Base-by-base conservation (phyloP, 2,329 filamentous ascomycete species). In the Trichoderma pleuroti region DNA sequence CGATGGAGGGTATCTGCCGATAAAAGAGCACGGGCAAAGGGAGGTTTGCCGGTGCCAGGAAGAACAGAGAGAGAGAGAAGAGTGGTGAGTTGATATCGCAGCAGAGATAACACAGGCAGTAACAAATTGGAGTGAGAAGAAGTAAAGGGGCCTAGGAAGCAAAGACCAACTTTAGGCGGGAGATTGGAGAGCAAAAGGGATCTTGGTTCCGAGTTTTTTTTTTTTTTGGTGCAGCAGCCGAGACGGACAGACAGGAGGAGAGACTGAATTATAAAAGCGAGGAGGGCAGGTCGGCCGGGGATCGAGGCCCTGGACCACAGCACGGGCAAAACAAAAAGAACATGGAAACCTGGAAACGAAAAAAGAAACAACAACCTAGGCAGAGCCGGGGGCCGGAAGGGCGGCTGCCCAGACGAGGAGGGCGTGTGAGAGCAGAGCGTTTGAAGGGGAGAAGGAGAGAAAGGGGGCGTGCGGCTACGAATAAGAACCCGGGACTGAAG, bases 351-450 rank as follows among this genome's bases (percentile, higher is more conserved):
- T 52, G 26, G n/a, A 60, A 68, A 52, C 54, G 42, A 36, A 16
- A 56, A 63, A 28, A 24, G 56, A 60, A 68, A 28, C 18, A 54
- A 59, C 28, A 66, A 66, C 3, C 26, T 5, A 28, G 49, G 62
- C 21, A 52, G 54, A 34, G 42, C 49, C 46, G 42, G 66, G 66
- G 67, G 46, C 46, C 46, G 59, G 57, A 54, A 70, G 67, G 67
- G 67, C 67, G 67, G 67, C 32, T 67, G n/a, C 39, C 65, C 65
- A 68, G 65, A 52, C 56, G 65, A 68, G 65, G 65, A 68, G 65
- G 65, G 65, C 65, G 65, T 68, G 65, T 52, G 26, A 60, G 21
- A 21, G 14, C 21, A 60, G 39, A 68, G 10, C 39, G 65, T 49
- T 68, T 68, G 56, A 49, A 60, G 39, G 39, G 30, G 21, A 32